Percentiles rank a stretch among this genome's conserved stretches.
These are phyloP conservation scores for Thelonectria rubi DNA, from an alignment of 2,329 filamentous ascomycete genomes.

Conservation along the genomic window DNA sequence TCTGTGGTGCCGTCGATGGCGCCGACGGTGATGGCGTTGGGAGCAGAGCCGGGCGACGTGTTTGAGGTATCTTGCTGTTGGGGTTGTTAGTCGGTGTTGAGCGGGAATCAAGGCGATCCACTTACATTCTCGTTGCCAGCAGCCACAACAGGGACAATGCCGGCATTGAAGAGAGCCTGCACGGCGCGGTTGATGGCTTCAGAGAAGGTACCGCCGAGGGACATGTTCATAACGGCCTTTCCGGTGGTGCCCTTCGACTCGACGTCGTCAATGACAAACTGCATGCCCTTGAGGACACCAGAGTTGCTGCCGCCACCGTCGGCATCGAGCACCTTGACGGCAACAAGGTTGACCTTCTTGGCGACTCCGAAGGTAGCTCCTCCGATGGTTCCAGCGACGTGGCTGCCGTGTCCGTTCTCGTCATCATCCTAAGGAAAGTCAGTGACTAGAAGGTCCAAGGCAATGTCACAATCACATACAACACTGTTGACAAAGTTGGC, in stretches of 20 bases:
- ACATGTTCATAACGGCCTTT: constrained; percentile 71
- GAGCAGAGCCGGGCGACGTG: constrained; percentile 63
- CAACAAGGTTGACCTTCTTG: constrained; percentile 55
- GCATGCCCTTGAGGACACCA: constrained; percentile 65
- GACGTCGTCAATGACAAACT: constrained; percentile 62
- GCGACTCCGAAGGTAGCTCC: constrained; percentile 70
- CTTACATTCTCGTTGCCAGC: constrained; percentile 65
- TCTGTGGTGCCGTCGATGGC: constrained; percentile 64
- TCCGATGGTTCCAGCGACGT: constrained; percentile 70
- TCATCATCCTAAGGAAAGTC: constrained; percentile 55
- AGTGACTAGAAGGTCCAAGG: neutral
- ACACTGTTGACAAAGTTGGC: constrained; percentile 61
- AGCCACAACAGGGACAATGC: constrained; percentile 66
- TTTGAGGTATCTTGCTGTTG: constrained; percentile 56
- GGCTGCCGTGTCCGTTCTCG: constrained; percentile 70
- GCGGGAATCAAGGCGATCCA: constrained; percentile 1
- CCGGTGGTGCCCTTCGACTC: constrained; percentile 52
- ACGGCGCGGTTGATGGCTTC: constrained; percentile 65
- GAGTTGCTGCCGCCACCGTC: constrained; percentile 49
- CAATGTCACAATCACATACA: constrained; percentile 46
- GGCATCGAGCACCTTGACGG: constrained; percentile 69
- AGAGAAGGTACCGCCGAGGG: constrained; percentile 62
- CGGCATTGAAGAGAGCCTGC: constrained; percentile 56
- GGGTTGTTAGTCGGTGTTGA: constrained; percentile 20
- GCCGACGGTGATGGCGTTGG: constrained; percentile 67